Evolutionary conservation across 805 yeast species (phyloP), one percentile per base, ranked within the genome.

Genomic region (Zygoascus bituminiphila): DNA sequence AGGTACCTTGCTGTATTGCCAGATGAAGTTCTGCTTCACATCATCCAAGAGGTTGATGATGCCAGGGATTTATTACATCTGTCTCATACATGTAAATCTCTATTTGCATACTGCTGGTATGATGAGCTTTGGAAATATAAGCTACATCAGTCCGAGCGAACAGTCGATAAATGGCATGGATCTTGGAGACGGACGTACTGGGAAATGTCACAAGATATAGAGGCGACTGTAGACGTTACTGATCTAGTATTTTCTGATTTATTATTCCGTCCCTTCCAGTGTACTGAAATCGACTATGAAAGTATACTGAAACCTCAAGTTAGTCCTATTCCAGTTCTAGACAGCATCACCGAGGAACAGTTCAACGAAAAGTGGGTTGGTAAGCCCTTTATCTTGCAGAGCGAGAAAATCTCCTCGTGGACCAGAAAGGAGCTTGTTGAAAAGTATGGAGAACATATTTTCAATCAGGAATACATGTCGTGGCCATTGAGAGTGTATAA

Each of bases 381-480:
- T 46, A 65, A 66, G 45, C 96, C 96, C 1, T 88, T 88, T 59
- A 81, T 84, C 2, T 60, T 82, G 17, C 20, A 44, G 21, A 20
- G 54, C 50, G 46, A 55, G 44, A 39, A 52, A 44, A 57, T 84
- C 84, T 94, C 91, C 83, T 6, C 63, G 1, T 84, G 95, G 94
- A 67, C 72, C 7, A 61, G 82, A 17, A 65, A 67, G 1, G 61
- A 65, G 17, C 67, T 88, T 23, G 64, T 72, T 4, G 52, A 63
- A 2, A 62, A 81, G 46, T 87, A 82, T 54, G 78, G 87, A 1
- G 62, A 74, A 20, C 31, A 41, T 33, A 81, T 76, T 2, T 89
- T 89, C 65, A 76, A 91, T 47, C 95, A 88, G 63, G 97, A 89
- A 65, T 78, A 85, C 25, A 91, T 87, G 42, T 76, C 79, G 52